Conservation (phyloP, 768 basidiomycete species). For the Vishniacozyma victoriae region DNA sequence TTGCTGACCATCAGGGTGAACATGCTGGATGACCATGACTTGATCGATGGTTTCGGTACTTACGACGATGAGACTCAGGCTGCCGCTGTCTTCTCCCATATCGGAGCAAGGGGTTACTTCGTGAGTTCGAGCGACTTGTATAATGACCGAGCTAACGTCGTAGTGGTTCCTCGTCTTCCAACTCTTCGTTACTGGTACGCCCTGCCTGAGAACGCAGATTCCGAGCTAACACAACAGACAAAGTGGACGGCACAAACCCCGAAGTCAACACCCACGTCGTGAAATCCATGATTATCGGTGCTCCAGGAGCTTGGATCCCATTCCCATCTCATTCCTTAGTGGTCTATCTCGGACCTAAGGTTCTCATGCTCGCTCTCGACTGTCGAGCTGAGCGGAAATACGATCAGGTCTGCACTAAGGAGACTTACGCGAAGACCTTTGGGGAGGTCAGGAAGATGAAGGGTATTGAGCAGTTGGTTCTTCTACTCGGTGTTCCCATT, state of each 20-base stretch:
- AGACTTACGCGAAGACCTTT: constrained; percentile 70
- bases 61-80: constrained; percentile 41
- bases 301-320: constrained; percentile 68
- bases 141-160: constrained; percentile 45
- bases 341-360: constrained; percentile 66
- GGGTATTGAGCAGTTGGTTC: constrained; percentile 70
- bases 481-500: constrained; percentile 63
- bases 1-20: constrained; percentile 36
- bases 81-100: constrained; percentile 51
- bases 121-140: constrained; percentile 7
- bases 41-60: constrained; percentile 43
- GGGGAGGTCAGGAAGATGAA: constrained; percentile 55
- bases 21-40: constrained; percentile 50
- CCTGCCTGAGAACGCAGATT: neutral
- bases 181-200: constrained; percentile 72
- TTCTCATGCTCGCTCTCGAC: constrained; percentile 56
- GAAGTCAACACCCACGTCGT: constrained; percentile 59
- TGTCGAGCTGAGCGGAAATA: constrained; percentile 77
- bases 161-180: constrained; percentile 79
- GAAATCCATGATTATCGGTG: constrained; percentile 69
- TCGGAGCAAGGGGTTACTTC: constrained; percentile 81
- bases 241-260: constrained; percentile 67
- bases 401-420: constrained; percentile 68
- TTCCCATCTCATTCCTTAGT: constrained; percentile 78
- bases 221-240: constrained; percentile 50